Evolutionary conservation across 1,284 basidiomycete species (phyloP).

Genomic region (Rhodotorula glutinis): DNA sequence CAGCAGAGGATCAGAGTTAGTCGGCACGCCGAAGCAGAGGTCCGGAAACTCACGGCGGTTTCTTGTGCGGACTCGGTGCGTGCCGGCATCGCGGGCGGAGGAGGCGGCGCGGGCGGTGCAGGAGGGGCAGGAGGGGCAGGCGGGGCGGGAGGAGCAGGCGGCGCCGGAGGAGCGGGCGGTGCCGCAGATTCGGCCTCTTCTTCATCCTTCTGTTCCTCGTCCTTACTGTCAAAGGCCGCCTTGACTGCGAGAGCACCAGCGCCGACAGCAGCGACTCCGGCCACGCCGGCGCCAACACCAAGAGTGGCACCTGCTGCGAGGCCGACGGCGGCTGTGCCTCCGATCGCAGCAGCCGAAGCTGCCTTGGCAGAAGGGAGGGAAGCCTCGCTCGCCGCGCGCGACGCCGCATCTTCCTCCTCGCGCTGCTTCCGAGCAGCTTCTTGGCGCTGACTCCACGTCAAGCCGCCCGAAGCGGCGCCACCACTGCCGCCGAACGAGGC

Average conservation of each 20-base stretch:
- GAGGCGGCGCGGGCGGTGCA: slow-evolving; percentile 24
- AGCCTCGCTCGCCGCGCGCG: slow-evolving; percentile 52
- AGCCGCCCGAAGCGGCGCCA: slow-evolving; percentile 47
- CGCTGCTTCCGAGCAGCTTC: slow-evolving; percentile 77
- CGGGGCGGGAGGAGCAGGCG: slow-evolving; percentile 44
- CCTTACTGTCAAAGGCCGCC: slow-evolving; percentile 3
- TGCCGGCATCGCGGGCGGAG: slow-evolving; percentile 2
- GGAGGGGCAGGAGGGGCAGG: slow-evolving; percentile 12
- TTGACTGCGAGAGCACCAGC: slow-evolving; percentile 23
- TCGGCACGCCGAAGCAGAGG: too few species aligned
- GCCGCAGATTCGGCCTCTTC: slow-evolving; percentile 42
- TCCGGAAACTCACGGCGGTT: too few species aligned
- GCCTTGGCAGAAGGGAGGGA: slow-evolving; percentile 48
- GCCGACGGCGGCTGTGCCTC: slow-evolving; percentile 11
- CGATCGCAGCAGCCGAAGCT: slow-evolving; percentile 44
- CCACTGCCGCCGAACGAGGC: background rate
- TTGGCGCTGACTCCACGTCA: slow-evolving; percentile 88
- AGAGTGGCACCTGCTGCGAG: slow-evolving; percentile 45
- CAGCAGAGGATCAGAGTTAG: slow-evolving; percentile 43
- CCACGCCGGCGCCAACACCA: slow-evolving; percentile 45
- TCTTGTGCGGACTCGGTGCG: background rate
- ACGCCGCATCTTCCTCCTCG: slow-evolving; percentile 70
- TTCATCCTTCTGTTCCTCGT: slow-evolving; percentile 4
- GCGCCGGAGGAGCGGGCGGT: slow-evolving; percentile 49
- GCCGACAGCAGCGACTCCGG: slow-evolving; percentile 49